phyloP scores from a whole-genome alignment of 192 early-diverging fungal species.

The Backusella tuberculispora region DNA sequence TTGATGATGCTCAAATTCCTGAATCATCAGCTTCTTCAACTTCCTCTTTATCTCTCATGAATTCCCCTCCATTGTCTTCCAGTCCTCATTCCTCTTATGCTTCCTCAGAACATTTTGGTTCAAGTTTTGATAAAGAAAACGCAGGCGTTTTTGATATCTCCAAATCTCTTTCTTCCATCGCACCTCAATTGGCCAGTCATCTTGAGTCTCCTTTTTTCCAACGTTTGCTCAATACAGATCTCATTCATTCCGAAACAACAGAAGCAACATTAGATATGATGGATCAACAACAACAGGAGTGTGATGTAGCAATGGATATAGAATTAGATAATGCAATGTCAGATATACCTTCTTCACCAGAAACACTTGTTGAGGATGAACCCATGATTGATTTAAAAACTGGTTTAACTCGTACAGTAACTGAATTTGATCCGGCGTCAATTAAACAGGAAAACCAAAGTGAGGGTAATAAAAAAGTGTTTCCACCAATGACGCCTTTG shows the following conservation, averaged over 20 bases:
- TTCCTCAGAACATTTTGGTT: background rate
- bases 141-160: conserved; percentile 13
- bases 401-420: conserved; percentile 16
- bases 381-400: conserved; percentile 14
- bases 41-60: conserved; percentile 5
- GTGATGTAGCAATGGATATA: background rate
- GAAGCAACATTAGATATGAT: too few species aligned
- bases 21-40: background rate
- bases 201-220: conserved; percentile 34
- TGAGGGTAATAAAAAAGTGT: conserved; percentile 5
- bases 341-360: conserved; percentile 7
- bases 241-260: background rate
- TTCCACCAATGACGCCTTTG: conserved; percentile 37
- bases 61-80: conserved; percentile 17
- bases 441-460: background rate
- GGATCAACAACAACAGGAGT: background rate
- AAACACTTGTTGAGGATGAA: background rate
- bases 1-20: background rate
- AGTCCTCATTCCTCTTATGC: conserved; percentile 10
- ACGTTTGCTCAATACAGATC: conserved; percentile 24
- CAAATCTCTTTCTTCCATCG: conserved; percentile 10
- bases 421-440: background rate
- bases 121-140: background rate
- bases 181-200: conserved; percentile 31
- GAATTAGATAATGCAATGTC: background rate